Evolutionary conservation across 176 grass and related monocot species (phyloP), one percentile per base, ranked within the genome.

Genomic region (Oryza longistaminata): DNA sequence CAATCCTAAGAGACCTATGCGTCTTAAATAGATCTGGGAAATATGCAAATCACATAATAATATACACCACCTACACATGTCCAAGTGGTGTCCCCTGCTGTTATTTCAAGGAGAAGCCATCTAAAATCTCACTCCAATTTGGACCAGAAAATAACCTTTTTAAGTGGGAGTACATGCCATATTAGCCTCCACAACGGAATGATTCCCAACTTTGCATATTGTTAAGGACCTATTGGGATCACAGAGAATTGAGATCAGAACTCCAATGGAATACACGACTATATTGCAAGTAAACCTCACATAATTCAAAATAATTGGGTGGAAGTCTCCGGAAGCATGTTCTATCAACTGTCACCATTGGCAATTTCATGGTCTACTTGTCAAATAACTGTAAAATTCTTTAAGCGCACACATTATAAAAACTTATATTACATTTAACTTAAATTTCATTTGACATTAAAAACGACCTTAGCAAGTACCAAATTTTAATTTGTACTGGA

Each of bases 21-120:
- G 14, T 31, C 66, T 81, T 85, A 88, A 85, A 88, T 81, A 88
- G 83, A 85, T 16, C 83, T 21, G 14, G 43, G 22, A 69, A 83
- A 22, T 15, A 49, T 49, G 21, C 19, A 9, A 21, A 19, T 8
- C 17, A 58, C 19, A 8, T n/a, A 58, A 58, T 19, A 55, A n/a
- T 21, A 58, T 58, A 58, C 9, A 58, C 17, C 58, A 24, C 58
- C 21, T 24, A 62, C 21, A 62, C 58, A 62, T 62, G 58, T 24
- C n/a, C 21, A 62, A 62, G 58, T 50, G 25, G 1, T 67, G 11
- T 25, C 25, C 3, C 55, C 64, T 60, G 12, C 24, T 61, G 64
- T 62, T 79, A 24, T 78, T 64, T 79, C 11, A 64, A 48, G 15
- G 10, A 74, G 33, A 49, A 45, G 26, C 25, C 40, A 44, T 31